Base-by-base conservation (phyloP, 2,329 filamentous ascomycete genomes). In the Aspergillus caelatus region DNA sequence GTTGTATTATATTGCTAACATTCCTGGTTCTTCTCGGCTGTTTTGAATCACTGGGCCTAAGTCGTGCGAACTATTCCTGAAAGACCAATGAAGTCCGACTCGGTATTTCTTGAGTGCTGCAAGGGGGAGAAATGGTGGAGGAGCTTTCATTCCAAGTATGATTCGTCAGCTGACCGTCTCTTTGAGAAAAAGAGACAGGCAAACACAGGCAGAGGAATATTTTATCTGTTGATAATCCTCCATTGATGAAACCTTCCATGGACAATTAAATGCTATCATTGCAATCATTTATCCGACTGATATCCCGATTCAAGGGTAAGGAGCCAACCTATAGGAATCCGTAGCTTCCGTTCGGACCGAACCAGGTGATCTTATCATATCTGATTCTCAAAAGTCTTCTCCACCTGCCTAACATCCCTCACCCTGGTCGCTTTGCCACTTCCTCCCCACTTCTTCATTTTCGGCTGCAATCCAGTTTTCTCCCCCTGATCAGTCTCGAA, bases 361-460 rank as follows among this genome's bases (percentile, higher is more conserved):
- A 52, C 58, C 65, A 65, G 61, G 52, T 64, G 64, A 70, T 69
- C 67, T 71, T 70, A 71, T 71, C 68, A 70, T 70, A 69, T 70
- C 69, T 67, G 68, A 70, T 70, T 65, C 46, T 45, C 46, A 12
- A 36, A 36, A 55, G 30, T 57, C 57, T 60, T 52, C 48, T 41
- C 57, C 62, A 61, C 59, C 61, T 54, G 62, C 56, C 54, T 55
- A 48, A 61, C 52, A 60, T 59, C 50, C 32, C 32, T 53, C 56
- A 58, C 55, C 54, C 55, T 59, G 60, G 60, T 60, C 45, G 64
- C 60, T 61, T 67, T 68, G 67, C 67, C 67, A 68, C 67, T 63
- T 59, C 58, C 64, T 63, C 62, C 46, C 62, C 60, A 59, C 65
- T 55, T 57, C 60, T 56, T 62, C 62, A 62, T 46, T 53, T 58